Base-by-base conservation (phyloP, 352 stramenopile species). In the Thraustochytrium aureum region DNA sequence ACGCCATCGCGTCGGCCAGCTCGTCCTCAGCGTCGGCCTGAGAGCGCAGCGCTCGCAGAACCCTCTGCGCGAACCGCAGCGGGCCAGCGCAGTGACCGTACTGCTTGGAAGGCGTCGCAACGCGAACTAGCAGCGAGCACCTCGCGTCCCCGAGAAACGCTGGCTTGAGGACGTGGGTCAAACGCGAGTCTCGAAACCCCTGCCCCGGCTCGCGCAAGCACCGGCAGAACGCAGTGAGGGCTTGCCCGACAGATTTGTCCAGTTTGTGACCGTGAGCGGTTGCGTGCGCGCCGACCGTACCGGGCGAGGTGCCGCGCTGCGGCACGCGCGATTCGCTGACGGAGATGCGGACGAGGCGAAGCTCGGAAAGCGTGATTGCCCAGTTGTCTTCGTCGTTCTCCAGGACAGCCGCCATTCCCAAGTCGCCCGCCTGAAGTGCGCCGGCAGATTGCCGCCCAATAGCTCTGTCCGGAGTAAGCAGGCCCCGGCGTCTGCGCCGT, bases 141-240 rank as follows among this genome's bases (percentile, higher is more conserved):
- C 69, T 10, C 37, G 69, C 20, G 22, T 17, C 37, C 1, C 26
- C 2, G 50, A 33, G 4, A 30, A 79, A 79, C n/a, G 39, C 35
- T 14, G 50, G 59, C 56, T 79, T 79, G 20, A 79, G 59, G 4
- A 79, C 54, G 26, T 79, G 37, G 5, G 69, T 79, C 26, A 79
- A 52, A n/a, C 50, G 41, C 12, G 69, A 32, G 32, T 79, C 69
- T 0, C 69, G 69, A 17, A 60, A 79, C 0, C 37, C 20, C 14
- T 10, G 33, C 7, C 69, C 69, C 1, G 37, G 39, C 32, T 79
- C 69, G n/a, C 41, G 50, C 3, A 79, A 37, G 54, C 69, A 79
- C 26, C 69, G 50, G 69, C 69, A 79, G 1, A 79, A 56, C 17
- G 69, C 66, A 2, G 52, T 73, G 0, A 79, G 69, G 0, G 69